Evolutionary conservation across 225 moss, liverwort and hornwort species (phyloP).

Genomic region (Polytrichum commune): DNA sequence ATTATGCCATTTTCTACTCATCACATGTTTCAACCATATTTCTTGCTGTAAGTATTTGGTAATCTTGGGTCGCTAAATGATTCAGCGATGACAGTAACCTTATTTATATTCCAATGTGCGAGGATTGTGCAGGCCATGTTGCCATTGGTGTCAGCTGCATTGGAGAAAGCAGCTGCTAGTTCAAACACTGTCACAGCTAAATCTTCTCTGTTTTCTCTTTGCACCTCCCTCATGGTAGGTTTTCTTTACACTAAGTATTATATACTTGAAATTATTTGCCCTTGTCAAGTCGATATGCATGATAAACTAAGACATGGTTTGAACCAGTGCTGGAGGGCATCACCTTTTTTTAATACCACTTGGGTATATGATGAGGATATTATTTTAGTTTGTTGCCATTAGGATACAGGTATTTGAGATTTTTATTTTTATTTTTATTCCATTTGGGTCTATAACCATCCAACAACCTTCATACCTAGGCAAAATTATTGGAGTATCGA

Average conservation of each 20-base stretch:
- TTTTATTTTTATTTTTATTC: no score
- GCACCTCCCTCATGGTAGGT: slow-evolving; percentile 84
- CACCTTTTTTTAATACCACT: no score
- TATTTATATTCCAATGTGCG: not conserved
- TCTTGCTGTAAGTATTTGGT: not conserved
- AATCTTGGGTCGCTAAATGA: not conserved
- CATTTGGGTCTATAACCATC: no score
- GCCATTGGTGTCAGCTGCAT: slow-evolving; percentile 50
- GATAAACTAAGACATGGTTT: no score
- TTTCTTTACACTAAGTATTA: not conserved
- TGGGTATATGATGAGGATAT: no score
- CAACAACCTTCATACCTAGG: no score
- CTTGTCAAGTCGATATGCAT: no score
- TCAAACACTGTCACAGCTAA: slow-evolving; percentile 58
- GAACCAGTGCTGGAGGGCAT: no score
- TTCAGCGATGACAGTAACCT: not conserved
- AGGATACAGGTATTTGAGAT: no score
- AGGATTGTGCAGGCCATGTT: slow-evolving; percentile 59
- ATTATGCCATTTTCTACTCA: not conserved
- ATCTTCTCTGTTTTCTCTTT: slow-evolving; percentile 79
- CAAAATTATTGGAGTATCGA: no score
- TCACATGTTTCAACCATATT: not conserved
- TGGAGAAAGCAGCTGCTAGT: slow-evolving; percentile 48
- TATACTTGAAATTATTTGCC: no score
- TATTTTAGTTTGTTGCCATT: no score